These are phyloP conservation scores for Lithocarpus polystachyus DNA, from an alignment of 306 rosid genomes.

Conservation along the genomic window DNA sequence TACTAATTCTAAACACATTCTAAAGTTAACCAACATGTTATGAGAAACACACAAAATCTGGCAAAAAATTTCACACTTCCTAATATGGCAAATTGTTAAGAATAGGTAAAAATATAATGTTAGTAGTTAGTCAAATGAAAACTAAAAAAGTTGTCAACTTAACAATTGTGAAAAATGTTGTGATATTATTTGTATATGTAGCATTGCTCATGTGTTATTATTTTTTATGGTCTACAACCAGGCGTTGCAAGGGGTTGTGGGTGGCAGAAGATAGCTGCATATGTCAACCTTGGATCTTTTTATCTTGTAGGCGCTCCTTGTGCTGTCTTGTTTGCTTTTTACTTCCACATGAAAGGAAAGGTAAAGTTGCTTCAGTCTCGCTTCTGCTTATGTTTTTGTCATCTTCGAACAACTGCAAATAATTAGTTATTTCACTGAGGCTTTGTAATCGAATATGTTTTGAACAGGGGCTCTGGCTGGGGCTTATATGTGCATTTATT, in stretches of 20 bases:
- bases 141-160: too few relatives aligned
- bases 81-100: too few relatives aligned
- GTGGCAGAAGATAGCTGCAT: slow-evolving; percentile 76
- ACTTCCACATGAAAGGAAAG: slow-evolving; percentile 59
- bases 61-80: too few relatives aligned
- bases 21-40: too few relatives aligned
- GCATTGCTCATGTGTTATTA: too few relatives aligned
- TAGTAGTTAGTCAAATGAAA: too few relatives aligned
- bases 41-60: too few relatives aligned
- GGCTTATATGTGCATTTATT: slow-evolving; percentile 59
- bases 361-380: slow-evolving; percentile 24
- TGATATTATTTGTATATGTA: too few relatives aligned
- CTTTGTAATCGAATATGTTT: neutral
- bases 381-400: neutral
- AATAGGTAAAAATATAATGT: too few relatives aligned
- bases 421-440: neutral
- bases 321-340: slow-evolving; percentile 57
- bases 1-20: too few relatives aligned
- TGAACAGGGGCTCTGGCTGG: slow-evolving; percentile 71
- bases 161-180: too few relatives aligned
- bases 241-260: slow-evolving; percentile 87
- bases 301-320: slow-evolving; percentile 68
- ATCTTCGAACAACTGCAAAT: too few relatives aligned
- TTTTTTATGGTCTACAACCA: slow-evolving; percentile 17
- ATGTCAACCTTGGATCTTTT: slow-evolving; percentile 69